These are phyloP conservation scores for Mycena rebaudengoi DNA, from an alignment of 768 basidiomycete species.

Conservation along the genomic window DNA sequence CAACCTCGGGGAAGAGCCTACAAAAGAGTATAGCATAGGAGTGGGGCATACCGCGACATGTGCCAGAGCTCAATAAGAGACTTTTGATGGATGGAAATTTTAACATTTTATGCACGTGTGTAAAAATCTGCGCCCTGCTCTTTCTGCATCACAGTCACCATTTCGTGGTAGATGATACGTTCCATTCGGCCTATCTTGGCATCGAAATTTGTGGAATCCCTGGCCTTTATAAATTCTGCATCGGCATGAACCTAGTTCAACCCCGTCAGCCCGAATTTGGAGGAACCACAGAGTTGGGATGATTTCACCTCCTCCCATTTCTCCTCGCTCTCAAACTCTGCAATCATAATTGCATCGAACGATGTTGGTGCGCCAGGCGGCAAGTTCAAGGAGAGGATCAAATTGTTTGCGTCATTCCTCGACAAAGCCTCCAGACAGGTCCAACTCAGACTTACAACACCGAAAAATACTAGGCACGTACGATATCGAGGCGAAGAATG, in stretches of 20 bases:
- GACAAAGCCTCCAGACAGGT: conserved; percentile 9
- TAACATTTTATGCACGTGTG: not conserved
- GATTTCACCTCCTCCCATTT: conserved; percentile 5
- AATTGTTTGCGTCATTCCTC: conserved; percentile 4
- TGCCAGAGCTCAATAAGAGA: not conserved
- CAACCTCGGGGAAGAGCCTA: no score
- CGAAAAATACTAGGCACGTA: conserved; percentile 7
- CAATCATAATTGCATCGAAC: conserved; percentile 7
- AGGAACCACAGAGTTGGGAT: not conserved
- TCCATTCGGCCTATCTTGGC: conserved; percentile 12
- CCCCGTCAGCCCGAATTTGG: conserved; percentile 1
- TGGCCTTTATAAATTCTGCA: conserved; percentile 9
- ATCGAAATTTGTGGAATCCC: conserved; percentile 10
- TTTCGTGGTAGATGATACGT: conserved; percentile 6
- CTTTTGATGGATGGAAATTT: not conserved
- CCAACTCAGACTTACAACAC: conserved; percentile 5
- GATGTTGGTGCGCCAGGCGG: conserved; percentile 1
- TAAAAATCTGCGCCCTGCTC: conserved; percentile 6
- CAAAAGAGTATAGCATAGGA: no score
- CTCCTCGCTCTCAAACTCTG: conserved; percentile 7
- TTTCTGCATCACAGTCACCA: conserved; percentile 7
- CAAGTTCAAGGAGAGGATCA: conserved; percentile 4
- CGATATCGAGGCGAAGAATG: conserved; percentile 9
- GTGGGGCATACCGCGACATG: not conserved
- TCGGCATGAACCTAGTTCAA: conserved; percentile 8